These are phyloP conservation scores for Colletotrichum sp. DNA, from an alignment of 2,329 filamentous ascomycete species.

Conservation along the genomic window DNA sequence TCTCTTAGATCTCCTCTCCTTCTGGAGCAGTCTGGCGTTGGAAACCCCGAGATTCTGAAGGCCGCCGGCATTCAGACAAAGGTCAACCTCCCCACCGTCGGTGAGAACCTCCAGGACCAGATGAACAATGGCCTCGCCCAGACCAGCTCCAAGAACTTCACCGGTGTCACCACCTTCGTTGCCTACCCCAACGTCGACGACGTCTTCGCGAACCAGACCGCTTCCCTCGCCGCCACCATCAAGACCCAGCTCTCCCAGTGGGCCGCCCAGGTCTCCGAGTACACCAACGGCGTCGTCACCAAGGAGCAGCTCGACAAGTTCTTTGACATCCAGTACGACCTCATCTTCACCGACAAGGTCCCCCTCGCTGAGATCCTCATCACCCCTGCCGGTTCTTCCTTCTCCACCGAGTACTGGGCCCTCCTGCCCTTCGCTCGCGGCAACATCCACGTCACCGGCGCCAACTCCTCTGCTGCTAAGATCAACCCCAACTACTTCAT, in stretches of 20 bases:
- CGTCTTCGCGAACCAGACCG: conserved; percentile 26
- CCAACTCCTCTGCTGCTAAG: conserved; percentile 31
- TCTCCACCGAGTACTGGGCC: conserved; percentile 41
- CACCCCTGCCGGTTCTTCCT: conserved; percentile 28
- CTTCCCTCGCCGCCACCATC: neutral
- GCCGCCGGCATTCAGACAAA: conserved; percentile 44
- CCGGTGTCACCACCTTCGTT: neutral
- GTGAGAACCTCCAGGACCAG: conserved; percentile 58
- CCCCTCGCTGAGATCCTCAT: conserved; percentile 53
- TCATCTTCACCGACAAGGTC: conserved; percentile 49
- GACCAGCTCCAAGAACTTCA: conserved; percentile 17
- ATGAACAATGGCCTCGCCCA: conserved; percentile 34
- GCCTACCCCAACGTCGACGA: neutral
- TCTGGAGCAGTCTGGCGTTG: conserved; percentile 58
- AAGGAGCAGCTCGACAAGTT: conserved; percentile 36
- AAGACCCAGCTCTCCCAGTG: neutral
- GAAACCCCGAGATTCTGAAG: conserved; percentile 43
- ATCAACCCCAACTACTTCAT: conserved; percentile 40
- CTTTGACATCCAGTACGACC: conserved; percentile 48
- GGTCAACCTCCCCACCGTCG: conserved; percentile 53
- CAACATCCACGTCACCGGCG: conserved; percentile 42
- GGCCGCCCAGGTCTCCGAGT: conserved; percentile 4
- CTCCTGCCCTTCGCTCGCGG: conserved; percentile 44
- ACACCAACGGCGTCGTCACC: conserved; percentile 15
- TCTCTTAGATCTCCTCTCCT: conserved; percentile 55